Evolutionary conservation across 2,329 filamentous ascomycete species (phyloP).

Genomic region (Talaromyces sp.): DNA sequence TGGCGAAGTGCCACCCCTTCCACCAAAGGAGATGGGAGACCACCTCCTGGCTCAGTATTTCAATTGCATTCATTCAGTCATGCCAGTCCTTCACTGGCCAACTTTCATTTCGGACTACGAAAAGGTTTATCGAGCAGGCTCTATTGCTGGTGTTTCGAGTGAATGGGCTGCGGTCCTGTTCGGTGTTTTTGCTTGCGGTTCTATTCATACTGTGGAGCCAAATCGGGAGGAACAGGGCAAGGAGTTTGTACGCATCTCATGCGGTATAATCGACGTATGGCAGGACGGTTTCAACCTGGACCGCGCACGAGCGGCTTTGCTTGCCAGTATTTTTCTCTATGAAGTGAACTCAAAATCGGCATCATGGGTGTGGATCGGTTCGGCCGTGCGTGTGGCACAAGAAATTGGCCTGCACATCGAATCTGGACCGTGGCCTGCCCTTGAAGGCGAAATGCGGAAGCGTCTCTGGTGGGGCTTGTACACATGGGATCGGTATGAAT

Average conservation of each 20-base stretch:
- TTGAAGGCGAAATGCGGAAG: conserved; percentile 84
- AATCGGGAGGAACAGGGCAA: conserved; percentile 62
- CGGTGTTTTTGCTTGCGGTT: conserved; percentile 78
- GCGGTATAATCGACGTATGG: conserved; percentile 76
- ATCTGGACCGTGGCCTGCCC: conserved; percentile 68
- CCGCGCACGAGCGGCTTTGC: conserved; percentile 70
- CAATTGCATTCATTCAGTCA: conserved; percentile 73
- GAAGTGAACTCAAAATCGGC: conserved; percentile 86
- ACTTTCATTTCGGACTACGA: conserved; percentile 77
- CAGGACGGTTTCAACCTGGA: conserved; percentile 76
- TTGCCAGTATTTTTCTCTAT: conserved; percentile 77
- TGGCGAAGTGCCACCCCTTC: conserved; percentile 65
- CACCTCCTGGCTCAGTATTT: conserved; percentile 76
- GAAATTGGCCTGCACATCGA: conserved; percentile 81
- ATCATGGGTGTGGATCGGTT: conserved; percentile 83
- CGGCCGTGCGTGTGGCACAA: conserved; percentile 77
- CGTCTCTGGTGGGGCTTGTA: conserved; percentile 95
- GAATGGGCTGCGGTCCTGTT: conserved; percentile 82
- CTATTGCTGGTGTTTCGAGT: conserved; percentile 62
- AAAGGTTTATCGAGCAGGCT: conserved; percentile 69
- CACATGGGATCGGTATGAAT: conserved; percentile 73
- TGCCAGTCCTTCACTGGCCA: conserved; percentile 87
- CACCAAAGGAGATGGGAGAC: conserved; percentile 70
- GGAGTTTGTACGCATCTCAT: conserved; percentile 71
- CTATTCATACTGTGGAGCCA: conserved; percentile 66